Conservation (phyloP, 1,284 basidiomycete species). For the Cutaneotrichosporon spelunceum region DNA sequence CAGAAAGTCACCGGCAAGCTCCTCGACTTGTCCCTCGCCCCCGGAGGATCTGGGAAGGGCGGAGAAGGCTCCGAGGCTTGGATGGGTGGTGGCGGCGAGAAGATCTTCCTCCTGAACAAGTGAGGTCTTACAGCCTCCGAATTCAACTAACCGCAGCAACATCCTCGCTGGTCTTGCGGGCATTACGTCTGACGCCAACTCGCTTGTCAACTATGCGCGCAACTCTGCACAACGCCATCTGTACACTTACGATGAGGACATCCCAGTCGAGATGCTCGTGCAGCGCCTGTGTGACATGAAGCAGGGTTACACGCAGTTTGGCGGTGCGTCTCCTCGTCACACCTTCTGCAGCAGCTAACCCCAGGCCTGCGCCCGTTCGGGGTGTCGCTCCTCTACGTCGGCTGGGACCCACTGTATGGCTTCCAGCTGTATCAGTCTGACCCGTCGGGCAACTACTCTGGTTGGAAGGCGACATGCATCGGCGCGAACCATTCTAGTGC, state of each 20-base stretch:
- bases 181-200: slow-evolving; percentile 95
- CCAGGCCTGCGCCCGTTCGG: slow-evolving; percentile 93
- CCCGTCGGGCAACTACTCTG: slow-evolving; percentile 96
- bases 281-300: slow-evolving; percentile 95
- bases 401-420: slow-evolving; percentile 90
- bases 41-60: slow-evolving; percentile 60
- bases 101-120: slow-evolving; percentile 89
- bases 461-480: slow-evolving; percentile 98
- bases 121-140: slow-evolving; percentile 38
- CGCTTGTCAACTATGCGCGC: slow-evolving; percentile 91
- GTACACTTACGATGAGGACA: slow-evolving; percentile 90
- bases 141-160: slow-evolving; percentile 61
- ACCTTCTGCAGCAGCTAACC: neutral
- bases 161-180: slow-evolving; percentile 93
- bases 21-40: slow-evolving; percentile 82
- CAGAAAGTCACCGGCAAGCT: slow-evolving; percentile 95
- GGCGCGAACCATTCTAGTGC: slow-evolving; percentile 83
- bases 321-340: slow-evolving; percentile 58
- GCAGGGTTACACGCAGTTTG: slow-evolving; percentile 97
- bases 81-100: slow-evolving; percentile 86
- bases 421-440: slow-evolving; percentile 99
- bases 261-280: slow-evolving; percentile 92
- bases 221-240: slow-evolving; percentile 86
- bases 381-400: slow-evolving; percentile 92
- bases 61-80: slow-evolving; percentile 61